phyloP scores from a whole-genome alignment of 257 asterid species.

The Capsicum rhomboideum region DNA sequence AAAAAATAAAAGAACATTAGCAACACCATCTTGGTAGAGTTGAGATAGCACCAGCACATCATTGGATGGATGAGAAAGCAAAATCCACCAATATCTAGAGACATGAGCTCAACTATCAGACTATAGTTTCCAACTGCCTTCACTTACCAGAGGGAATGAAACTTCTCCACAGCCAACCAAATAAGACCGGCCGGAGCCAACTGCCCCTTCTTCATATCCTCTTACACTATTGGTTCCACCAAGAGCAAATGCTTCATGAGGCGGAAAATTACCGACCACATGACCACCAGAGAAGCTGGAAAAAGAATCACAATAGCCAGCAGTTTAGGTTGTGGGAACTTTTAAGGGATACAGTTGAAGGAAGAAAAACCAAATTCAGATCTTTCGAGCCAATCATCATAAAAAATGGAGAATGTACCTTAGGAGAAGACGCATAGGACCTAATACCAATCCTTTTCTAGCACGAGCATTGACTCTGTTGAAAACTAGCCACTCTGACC shows the following conservation, averaged over 20 bases:
- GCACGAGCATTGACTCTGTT: conserved; percentile 88
- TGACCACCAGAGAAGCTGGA: conserved; percentile 84
- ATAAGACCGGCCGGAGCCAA: conserved; percentile 90
- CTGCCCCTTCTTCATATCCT: conserved; percentile 97
- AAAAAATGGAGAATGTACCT: conserved; percentile 33
- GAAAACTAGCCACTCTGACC: conserved; percentile 79
- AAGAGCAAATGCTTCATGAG: conserved; percentile 94
- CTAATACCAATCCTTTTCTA: conserved; percentile 69
- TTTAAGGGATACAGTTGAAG: neutral
- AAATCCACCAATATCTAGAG: neutral
- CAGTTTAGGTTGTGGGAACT: neutral
- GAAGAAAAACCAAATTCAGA: neutral
- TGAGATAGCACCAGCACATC: neutral
- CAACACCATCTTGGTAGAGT: neutral
- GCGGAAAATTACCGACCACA: conserved; percentile 87
- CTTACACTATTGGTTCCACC: conserved; percentile 97
- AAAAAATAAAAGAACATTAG: neutral
- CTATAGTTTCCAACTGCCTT: neutral
- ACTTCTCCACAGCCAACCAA: conserved; percentile 85
- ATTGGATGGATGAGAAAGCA: neutral
- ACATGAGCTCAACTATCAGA: neutral
- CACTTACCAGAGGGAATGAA: conserved; percentile 81
- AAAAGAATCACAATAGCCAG: neutral
- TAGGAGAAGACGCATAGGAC: conserved; percentile 62
- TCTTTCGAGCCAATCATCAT: neutral